phyloP scores from a whole-genome alignment of 169 alveolate species.

The Eimeria nieschulzi region DNA sequence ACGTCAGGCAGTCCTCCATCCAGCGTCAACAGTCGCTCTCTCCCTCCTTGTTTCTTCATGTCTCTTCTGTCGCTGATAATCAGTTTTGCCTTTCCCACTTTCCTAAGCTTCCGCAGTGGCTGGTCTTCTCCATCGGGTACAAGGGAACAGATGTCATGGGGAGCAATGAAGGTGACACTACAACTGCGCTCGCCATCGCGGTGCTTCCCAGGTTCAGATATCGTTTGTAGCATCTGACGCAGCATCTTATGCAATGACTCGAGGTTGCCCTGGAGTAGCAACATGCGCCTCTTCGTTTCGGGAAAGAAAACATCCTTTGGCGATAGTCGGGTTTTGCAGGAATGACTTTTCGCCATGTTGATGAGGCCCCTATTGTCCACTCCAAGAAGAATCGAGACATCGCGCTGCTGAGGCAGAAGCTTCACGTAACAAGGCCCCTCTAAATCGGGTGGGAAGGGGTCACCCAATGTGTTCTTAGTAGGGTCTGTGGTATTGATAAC shows the following conservation, averaged over 20 bases:
- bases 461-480: conserved; percentile 38
- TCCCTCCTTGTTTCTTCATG: conserved; percentile 61
- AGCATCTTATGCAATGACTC: conserved; percentile 19
- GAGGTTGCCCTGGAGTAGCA: conserved; percentile 55
- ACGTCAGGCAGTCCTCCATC: conserved; percentile 30
- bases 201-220: conserved; percentile 11
- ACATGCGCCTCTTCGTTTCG: conserved; percentile 61
- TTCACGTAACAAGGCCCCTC: conserved; percentile 69
- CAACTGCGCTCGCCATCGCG: conserved; percentile 12
- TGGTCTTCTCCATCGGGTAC: not conserved
- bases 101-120: conserved; percentile 33
- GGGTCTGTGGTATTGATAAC: conserved; percentile 62
- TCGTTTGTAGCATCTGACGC: conserved; percentile 19
- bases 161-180: conserved; percentile 37
- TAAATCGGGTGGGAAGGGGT: conserved; percentile 65
- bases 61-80: conserved; percentile 40
- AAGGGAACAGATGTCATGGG: conserved; percentile 10
- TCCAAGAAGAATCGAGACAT: conserved; percentile 51
- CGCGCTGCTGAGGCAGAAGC: conserved; percentile 66
- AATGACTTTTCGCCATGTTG: conserved; percentile 59
- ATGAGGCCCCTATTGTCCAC: conserved; percentile 65
- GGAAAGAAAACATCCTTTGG: conserved; percentile 50
- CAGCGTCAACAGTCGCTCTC: conserved; percentile 64
- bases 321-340: conserved; percentile 57
- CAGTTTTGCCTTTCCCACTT: not conserved